Base-by-base conservation (phyloP, 371 early-diverging fungal species). In the Cokeromyces recurvatus region DNA sequence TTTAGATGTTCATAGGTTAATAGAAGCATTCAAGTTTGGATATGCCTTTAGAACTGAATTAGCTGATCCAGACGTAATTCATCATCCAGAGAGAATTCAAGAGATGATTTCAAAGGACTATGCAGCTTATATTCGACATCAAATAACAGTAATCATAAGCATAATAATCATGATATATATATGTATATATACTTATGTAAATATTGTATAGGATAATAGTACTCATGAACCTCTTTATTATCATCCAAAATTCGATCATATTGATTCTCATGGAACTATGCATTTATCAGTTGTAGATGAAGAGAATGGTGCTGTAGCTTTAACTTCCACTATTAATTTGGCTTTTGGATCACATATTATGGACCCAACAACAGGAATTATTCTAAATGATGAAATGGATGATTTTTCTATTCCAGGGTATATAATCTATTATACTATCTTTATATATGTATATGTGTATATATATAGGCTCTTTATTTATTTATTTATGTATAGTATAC, bases 381-480 rank as follows among this genome's bases (percentile, higher is more conserved):
- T 99, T 29, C 74, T 99, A 29, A 99, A 99, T 71, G 84, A 99
- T 62, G 85, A 97, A 59, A 97, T 99, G 89, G 98, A 99, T 64
- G 99, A 99, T 59, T 99, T 99, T 61, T 88, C 90, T 39, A 91
- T 92, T 20, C 94, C 95, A 24, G 86, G 87, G 66, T 71, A 67
- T 35, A 11, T 24, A 2, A 8, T 19, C 34, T n/a, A n/a, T n/a
- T n/a, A n/a, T n/a, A n/a, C n/a, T n/a, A n/a, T n/a, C n/a, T n/a
- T n/a, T n/a, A n/a, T n/a, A n/a, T n/a, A n/a, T n/a, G n/a, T n/a
- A n/a, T n/a, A n/a, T n/a, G n/a, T n/a, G n/a, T n/a, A n/a, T n/a
- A 22, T n/a, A 17, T 20, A 7, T n/a, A n/a, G n/a, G n/a, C n/a
- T n/a, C n/a, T n/a, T n/a, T n/a, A n/a, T n/a, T n/a, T n/a, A 10